Evolutionary conservation across 2,329 filamentous ascomycete species (phyloP).

Genomic region (Penicillium sp.): DNA sequence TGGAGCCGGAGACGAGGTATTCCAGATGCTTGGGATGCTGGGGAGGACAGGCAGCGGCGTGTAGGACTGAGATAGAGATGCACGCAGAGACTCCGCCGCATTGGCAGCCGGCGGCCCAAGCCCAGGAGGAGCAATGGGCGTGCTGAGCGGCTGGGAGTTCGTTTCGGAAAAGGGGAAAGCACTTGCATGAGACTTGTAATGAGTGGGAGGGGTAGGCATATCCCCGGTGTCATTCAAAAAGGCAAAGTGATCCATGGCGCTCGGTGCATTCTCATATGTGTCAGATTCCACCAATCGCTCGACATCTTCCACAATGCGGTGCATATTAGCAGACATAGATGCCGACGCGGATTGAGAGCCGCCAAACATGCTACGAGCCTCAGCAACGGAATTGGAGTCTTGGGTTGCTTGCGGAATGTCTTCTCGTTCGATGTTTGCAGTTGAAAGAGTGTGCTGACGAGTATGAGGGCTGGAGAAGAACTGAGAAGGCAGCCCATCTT

Average conservation of each 20-base stretch:
- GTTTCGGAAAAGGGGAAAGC: slow-evolving; percentile 25
- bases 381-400: slow-evolving; percentile 24
- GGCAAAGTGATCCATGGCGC: slow-evolving; percentile 26
- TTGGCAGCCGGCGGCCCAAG: slow-evolving; percentile 27
- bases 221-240: slow-evolving; percentile 24
- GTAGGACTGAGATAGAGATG: slow-evolving; percentile 32
- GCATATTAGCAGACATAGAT: slow-evolving; percentile 43
- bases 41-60: slow-evolving; percentile 30
- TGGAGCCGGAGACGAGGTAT: slow-evolving; percentile 45
- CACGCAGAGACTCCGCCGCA: slow-evolving; percentile 18
- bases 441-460: slow-evolving; percentile 41
- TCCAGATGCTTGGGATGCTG: slow-evolving; percentile 47
- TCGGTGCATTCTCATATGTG: slow-evolving; percentile 36
- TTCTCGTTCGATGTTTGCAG: slow-evolving; percentile 42
- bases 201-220: slow-evolving; percentile 27
- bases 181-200: slow-evolving; percentile 21
- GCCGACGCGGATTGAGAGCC: slow-evolving; percentile 50
- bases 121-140: slow-evolving; percentile 36
- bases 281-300: slow-evolving; percentile 42
- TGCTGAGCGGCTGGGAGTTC: slow-evolving; percentile 21
- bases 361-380: slow-evolving; percentile 34
- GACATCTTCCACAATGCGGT: slow-evolving; percentile 41
- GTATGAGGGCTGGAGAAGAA: slow-evolving; percentile 47
- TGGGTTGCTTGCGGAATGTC: slow-evolving; percentile 33
- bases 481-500: slow-evolving; percentile 52